Conservation (phyloP, 1,284 basidiomycete species). For the Pascua guehoae region DNA sequence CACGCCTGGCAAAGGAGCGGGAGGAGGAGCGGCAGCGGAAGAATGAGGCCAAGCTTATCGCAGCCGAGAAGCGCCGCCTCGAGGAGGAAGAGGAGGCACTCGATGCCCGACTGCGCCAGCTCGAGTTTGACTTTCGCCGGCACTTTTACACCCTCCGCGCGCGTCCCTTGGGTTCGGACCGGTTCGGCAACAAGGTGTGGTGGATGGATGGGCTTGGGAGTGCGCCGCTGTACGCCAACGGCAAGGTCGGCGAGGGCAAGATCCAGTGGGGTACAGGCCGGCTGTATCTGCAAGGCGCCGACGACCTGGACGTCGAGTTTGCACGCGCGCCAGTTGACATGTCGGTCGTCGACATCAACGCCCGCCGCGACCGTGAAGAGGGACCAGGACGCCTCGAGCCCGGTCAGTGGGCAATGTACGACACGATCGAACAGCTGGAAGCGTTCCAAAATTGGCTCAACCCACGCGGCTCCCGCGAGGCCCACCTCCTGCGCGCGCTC, state of each 20-base stretch:
- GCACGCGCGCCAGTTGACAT: slow-evolving; percentile 55
- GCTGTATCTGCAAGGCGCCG: slow-evolving; percentile 84
- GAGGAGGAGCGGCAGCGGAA: slow-evolving; percentile 35
- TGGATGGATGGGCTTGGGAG: slow-evolving; percentile 97
- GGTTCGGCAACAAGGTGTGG: slow-evolving; percentile 93
- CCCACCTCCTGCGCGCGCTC: slow-evolving; percentile 72
- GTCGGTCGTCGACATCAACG: slow-evolving; percentile 48
- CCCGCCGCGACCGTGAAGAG: slow-evolving; percentile 66
- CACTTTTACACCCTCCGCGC: slow-evolving; percentile 76
- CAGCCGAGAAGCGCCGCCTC: slow-evolving; percentile 67
- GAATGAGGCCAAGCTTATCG: slow-evolving; percentile 30
- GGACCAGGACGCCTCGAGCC: slow-evolving; percentile 65
- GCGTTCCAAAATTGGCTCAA: slow-evolving; percentile 86
- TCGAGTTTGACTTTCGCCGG: slow-evolving; percentile 90
- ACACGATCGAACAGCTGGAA: slow-evolving; percentile 79
- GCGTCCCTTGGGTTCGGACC: slow-evolving; percentile 82
- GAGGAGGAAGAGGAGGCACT: slow-evolving; percentile 81
- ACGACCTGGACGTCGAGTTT: slow-evolving; percentile 69
- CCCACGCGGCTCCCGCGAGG: slow-evolving; percentile 80
- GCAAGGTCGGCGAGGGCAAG: slow-evolving; percentile 50
- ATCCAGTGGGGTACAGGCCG: slow-evolving; percentile 78
- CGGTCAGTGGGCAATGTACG: slow-evolving; percentile 86
- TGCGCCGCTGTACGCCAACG: slow-evolving; percentile 64
- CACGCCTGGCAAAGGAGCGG: slow-evolving; percentile 53
- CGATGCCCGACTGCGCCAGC: slow-evolving; percentile 71